Percentiles rank a stretch among this genome's conserved stretches.
phyloP scores from a whole-genome alignment of 2,329 filamentous ascomycete genomes.

The Colletotrichum sp. region DNA sequence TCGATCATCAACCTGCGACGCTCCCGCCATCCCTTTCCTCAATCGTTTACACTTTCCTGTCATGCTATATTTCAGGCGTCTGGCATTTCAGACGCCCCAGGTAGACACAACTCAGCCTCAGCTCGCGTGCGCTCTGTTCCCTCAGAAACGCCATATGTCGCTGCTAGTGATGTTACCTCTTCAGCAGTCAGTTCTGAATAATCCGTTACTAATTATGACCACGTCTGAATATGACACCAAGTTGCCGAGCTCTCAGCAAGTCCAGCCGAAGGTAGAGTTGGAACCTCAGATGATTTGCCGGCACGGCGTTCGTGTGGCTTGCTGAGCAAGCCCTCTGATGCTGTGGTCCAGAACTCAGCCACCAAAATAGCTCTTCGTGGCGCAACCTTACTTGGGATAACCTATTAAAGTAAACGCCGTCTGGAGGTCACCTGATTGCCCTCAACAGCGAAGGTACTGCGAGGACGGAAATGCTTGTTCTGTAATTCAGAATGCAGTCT shows the following conservation, averaged over 20 bases:
- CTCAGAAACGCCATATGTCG: not conserved
- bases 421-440: not conserved
- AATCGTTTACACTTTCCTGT: not conserved
- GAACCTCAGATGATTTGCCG: not conserved
- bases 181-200: not conserved
- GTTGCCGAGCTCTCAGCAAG: not conserved
- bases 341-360: not conserved
- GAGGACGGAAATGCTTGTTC: not conserved
- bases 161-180: not conserved
- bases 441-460: not conserved
- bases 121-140: not conserved
- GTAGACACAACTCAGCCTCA: not conserved
- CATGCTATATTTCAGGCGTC: not conserved
- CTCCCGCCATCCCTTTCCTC: not conserved
- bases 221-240: not conserved
- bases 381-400: not conserved
- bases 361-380: not conserved
- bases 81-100: not conserved
- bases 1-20: not conserved
- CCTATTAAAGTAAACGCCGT: not conserved
- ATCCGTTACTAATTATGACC: not conserved
- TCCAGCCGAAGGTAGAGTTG: not conserved
- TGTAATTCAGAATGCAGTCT: not conserved
- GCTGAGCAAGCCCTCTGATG: not conserved
- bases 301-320: not conserved